These are phyloP conservation scores for Gastrodia elata DNA, from an alignment of 106 monocot genomes.

Conservation along the genomic window DNA sequence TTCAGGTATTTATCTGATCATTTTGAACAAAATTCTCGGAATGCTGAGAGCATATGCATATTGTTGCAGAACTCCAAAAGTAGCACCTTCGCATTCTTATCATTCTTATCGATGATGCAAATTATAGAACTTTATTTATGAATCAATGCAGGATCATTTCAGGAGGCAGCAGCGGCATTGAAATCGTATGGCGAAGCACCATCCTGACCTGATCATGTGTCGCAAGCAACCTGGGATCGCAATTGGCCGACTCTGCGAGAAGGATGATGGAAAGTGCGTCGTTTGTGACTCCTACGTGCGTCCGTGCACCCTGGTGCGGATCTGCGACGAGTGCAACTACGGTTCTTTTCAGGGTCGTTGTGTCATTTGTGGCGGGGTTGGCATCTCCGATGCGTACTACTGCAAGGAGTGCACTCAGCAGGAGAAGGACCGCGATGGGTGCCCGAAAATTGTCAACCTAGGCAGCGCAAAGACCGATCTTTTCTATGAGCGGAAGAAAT, in stretches of 20 bases:
- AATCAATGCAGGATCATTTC: too few species aligned
- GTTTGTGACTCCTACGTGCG: conserved; percentile 67
- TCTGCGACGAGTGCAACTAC: conserved; percentile 74
- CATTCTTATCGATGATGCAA: too few species aligned
- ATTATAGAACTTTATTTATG: too few species aligned
- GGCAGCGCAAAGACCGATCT: conserved; percentile 63
- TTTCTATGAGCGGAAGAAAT: conserved; percentile 66
- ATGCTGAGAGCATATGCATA: too few species aligned
- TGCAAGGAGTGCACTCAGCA: conserved; percentile 65
- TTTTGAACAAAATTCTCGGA: too few species aligned
- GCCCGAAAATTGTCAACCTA: conserved; percentile 66
- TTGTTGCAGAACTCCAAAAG: too few species aligned
- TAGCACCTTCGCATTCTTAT: too few species aligned
- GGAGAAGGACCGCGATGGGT: conserved; percentile 57
- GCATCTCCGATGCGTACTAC: conserved; percentile 64
- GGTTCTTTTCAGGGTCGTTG: conserved; percentile 64
- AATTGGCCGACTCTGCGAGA: conserved; percentile 64
- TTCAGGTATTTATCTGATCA: too few species aligned
- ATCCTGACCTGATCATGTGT: conserved; percentile 78
- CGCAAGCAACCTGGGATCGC: conserved; percentile 70
- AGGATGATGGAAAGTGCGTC: conserved; percentile 62
- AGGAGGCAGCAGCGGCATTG: too few species aligned
- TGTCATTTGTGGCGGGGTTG: conserved; percentile 64
- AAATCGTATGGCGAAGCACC: conserved; percentile 83
- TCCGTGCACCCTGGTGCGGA: conserved; percentile 58